Evolutionary conservation across 257 asterid species (phyloP).

Genomic region (Linaria vulgaris): DNA sequence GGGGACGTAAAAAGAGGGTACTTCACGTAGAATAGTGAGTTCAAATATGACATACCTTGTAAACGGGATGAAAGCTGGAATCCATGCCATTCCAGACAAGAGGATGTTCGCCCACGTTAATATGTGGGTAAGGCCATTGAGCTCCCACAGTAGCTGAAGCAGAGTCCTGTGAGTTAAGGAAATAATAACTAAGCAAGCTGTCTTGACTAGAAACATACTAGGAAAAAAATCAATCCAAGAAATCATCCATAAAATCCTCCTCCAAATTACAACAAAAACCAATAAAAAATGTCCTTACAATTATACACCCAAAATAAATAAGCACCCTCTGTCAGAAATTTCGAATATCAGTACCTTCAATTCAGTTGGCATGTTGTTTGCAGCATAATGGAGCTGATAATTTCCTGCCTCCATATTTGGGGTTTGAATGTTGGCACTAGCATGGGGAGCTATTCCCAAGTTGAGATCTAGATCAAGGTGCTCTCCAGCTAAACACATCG

Average conservation of each 20-base stretch:
- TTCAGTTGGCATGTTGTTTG: slow-evolving; percentile 35
- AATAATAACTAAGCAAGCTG: slow-evolving; percentile 21
- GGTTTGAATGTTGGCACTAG: slow-evolving; percentile 27
- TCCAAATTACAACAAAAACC: not conserved
- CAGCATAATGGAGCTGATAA: slow-evolving; percentile 36
- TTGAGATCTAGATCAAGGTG: slow-evolving; percentile 54
- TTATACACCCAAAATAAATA: not conserved
- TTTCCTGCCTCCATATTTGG: slow-evolving; percentile 36
- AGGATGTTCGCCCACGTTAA: slow-evolving; percentile 36
- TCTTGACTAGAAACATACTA: not conserved
- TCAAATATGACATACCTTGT: slow-evolving; percentile 47
- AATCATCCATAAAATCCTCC: slow-evolving; percentile 1
- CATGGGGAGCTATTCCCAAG: slow-evolving; percentile 71
- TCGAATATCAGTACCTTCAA: slow-evolving; percentile 41
- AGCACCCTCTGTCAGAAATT: slow-evolving; percentile 9
- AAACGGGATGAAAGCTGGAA: slow-evolving; percentile 44
- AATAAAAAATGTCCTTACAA: not conserved
- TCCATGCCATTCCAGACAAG: slow-evolving; percentile 44
- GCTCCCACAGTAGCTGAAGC: slow-evolving; percentile 41
- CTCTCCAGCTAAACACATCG: slow-evolving; percentile 36
- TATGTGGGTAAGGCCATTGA: slow-evolving; percentile 37
- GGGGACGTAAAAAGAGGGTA: slow-evolving; percentile 7
- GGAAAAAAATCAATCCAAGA: not conserved
- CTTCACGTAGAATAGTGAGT: not conserved
- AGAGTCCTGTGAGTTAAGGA: slow-evolving; percentile 38